Conservation (phyloP, 306 rosid species). For the Fragaria ananassa region DNA sequence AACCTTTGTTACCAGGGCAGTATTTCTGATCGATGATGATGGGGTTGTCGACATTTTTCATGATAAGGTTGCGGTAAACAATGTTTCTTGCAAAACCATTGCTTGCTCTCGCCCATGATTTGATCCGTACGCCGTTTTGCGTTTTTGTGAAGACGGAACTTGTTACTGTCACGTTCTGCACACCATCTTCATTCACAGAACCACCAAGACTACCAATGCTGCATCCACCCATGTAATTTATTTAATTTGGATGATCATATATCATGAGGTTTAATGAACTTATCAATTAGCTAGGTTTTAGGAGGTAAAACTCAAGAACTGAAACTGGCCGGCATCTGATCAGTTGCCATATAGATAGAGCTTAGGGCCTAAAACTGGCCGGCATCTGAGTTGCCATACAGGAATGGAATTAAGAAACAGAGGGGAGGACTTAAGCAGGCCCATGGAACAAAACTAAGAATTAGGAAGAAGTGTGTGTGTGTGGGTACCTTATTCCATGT, state of each 20-base stretch:
- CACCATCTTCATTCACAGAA: slow-evolving; percentile 3
- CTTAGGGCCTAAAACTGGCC: no score
- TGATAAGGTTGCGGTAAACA: slow-evolving; percentile 6
- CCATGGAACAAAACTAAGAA: no score
- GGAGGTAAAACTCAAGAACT: no score
- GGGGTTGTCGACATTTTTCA: slow-evolving; percentile 18
- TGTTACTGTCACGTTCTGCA: slow-evolving; percentile 12
- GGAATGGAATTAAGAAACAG: no score
- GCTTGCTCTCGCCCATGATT: slow-evolving; percentile 17
- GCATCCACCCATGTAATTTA: not conserved
- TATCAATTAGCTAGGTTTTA: no score
- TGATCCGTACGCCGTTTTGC: slow-evolving; percentile 22
- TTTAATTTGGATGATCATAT: not conserved
- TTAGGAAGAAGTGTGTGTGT: not conserved
- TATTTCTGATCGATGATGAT: slow-evolving; percentile 19
- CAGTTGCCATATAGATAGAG: no score
- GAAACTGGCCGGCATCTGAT: no score
- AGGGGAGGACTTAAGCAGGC: no score
- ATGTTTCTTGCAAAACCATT: not conserved
- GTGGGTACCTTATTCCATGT: slow-evolving; percentile 42
- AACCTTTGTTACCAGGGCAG: slow-evolving; percentile 11
- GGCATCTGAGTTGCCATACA: no score
- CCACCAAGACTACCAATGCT: slow-evolving; percentile 28
- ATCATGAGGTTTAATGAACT: not conserved
- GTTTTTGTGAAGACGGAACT: slow-evolving; percentile 15